Percentiles rank a stretch among this genome's conserved stretches.
phyloP scores from a whole-genome alignment of 768 basidiomycete species.

The Boletus vinaceobasis region DNA sequence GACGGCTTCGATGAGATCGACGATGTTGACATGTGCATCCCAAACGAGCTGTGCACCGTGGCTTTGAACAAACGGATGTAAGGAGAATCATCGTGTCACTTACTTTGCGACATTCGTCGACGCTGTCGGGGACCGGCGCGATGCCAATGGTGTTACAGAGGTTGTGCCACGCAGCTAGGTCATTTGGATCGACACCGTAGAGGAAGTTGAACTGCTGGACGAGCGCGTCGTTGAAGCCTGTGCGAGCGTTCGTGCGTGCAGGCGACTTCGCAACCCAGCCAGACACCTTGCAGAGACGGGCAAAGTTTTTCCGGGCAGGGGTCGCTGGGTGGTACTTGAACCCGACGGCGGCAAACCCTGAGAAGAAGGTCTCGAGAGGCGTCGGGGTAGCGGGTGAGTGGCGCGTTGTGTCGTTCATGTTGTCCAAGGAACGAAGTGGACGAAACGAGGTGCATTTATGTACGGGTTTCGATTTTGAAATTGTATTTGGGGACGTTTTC shows the following conservation, averaged over 20 bases:
- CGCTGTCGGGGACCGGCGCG: constrained; percentile 7
- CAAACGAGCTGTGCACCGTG: constrained; percentile 13
- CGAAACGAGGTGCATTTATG: too few relatives aligned
- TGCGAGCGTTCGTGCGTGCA: neutral
- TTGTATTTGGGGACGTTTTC: too few relatives aligned
- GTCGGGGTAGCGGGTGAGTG: neutral
- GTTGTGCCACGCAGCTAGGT: constrained; percentile 17
- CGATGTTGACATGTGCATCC: constrained; percentile 30
- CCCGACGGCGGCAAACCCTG: constrained; percentile 1
- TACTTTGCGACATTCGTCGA: constrained; percentile 20
- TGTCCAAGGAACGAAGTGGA: too few relatives aligned
- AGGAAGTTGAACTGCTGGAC: constrained; percentile 24
- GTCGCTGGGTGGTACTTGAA: constrained; percentile 11
- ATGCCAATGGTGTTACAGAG: constrained; percentile 20
- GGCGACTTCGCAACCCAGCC: constrained; percentile 1
- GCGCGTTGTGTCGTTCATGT: neutral
- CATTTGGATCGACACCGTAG: constrained; percentile 16
- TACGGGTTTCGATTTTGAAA: too few relatives aligned
- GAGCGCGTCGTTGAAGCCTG: constrained; percentile 20
- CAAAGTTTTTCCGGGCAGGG: constrained; percentile 17
- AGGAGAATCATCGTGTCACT: neutral
- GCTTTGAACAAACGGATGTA: neutral
- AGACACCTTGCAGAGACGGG: constrained; percentile 3
- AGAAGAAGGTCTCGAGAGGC: constrained; percentile 16
- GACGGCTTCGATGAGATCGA: constrained; percentile 27